Base-by-base conservation (phyloP, 2,329 filamentous ascomycete genomes). In the Aureobasidium sp. region DNA sequence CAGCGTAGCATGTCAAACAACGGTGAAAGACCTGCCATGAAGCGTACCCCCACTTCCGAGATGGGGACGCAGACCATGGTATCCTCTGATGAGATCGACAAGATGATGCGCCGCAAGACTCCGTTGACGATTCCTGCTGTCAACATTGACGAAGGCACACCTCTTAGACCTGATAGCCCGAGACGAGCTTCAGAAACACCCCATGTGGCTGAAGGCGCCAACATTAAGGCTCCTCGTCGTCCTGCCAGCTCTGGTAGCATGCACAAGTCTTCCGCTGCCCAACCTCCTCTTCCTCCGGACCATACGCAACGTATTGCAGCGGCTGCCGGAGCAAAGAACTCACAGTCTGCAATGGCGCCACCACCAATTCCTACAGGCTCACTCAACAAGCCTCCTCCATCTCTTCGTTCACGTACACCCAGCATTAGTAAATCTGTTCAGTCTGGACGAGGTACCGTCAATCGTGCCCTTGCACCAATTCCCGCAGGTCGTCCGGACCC, bases 301-400 rank as follows among this genome's bases (percentile, higher is more conserved):
- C 92, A 96, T 73, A 89, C 85, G 67, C 85, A 94, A 75, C 87
- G 83, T 63, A 96, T 97, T 68, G 87, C 93, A 69, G 90, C 90
- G 53, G 90, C 89, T 43, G 78, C 81, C 85, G 65, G 80, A 82
- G 32, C 81, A 65, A 69, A 81, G 70, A 72, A 79, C 68, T 70
- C 77, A 32, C 67, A 75, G 59, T 73, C 78, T 63, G 69, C 75
- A 41, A 97, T 97, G 92, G 91, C 88, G 2, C 93, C 93, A 52
- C 93, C 93, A n/a, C 74, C 85, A 46, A 82, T 89, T 69, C 90
- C 92, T 36, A 90, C 92, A 52, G 89, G 88, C 2, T 72, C 70
- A 37, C 67, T 20, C 66, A 67, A 48, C 68, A 66, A 63, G 64
- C 65, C 50, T 63, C 67, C 32, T 63, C 68, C 24, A 71, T 57